Evolutionary conservation across 2,329 filamentous ascomycete species (phyloP).

Genomic region (Orbilia quercus): DNA sequence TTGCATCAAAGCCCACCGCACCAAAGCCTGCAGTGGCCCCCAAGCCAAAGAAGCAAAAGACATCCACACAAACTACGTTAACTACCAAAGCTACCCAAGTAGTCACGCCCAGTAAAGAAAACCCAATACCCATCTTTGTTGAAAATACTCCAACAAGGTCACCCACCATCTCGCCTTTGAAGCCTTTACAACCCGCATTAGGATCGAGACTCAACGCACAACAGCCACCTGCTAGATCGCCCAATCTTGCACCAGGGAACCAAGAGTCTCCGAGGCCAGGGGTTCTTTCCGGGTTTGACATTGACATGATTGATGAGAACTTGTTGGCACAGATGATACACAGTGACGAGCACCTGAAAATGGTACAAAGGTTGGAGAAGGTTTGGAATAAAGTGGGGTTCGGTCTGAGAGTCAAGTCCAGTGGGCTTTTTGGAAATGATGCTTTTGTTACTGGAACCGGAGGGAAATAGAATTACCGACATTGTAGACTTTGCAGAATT

Average conservation of each 20-base stretch:
- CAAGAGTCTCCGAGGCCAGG: background rate
- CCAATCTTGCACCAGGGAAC: background rate
- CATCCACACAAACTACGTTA: background rate
- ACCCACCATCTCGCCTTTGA: slow-evolving; percentile 1
- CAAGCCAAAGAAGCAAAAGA: slow-evolving; percentile 9
- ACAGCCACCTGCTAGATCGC: background rate
- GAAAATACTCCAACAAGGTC: background rate
- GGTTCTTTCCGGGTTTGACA: slow-evolving; percentile 10
- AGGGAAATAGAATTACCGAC: background rate
- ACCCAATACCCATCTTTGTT: too few relatives aligned
- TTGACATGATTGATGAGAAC: slow-evolving; percentile 32
- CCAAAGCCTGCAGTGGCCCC: too few relatives aligned
- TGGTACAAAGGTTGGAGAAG: slow-evolving; percentile 48
- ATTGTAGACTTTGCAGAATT: too few relatives aligned
- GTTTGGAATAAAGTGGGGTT: slow-evolving; percentile 35
- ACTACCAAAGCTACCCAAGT: background rate
- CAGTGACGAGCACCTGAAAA: slow-evolving; percentile 48
- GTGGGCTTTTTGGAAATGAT: slow-evolving; percentile 9
- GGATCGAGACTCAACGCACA: slow-evolving; percentile 22
- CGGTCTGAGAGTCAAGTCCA: slow-evolving; percentile 19
- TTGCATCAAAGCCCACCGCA: too few relatives aligned
- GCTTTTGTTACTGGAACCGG: background rate
- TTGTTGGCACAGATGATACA: slow-evolving; percentile 41
- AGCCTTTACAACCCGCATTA: slow-evolving; percentile 9
- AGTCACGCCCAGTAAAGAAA: background rate